Percentiles rank a stretch among this genome's conserved stretches.
These are phyloP conservation scores for Capsicum pubescens DNA, from an alignment of 257 asterid species.

Conservation along the genomic window DNA sequence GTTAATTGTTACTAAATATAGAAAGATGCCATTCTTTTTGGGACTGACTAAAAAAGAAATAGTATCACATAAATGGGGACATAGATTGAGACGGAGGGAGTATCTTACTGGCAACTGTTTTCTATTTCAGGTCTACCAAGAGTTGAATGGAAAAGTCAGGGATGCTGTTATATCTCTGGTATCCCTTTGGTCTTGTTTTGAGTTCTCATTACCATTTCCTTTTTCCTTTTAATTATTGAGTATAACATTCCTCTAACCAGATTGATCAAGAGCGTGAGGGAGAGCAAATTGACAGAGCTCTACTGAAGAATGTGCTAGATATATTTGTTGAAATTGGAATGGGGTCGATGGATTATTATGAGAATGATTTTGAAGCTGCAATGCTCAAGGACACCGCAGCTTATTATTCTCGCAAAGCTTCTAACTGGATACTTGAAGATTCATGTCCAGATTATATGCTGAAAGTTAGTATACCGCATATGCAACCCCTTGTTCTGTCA, in stretches of 20 bases:
- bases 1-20: neutral
- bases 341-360: conserved; percentile 90
- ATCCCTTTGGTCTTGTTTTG: conserved; percentile 35
- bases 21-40: neutral
- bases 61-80: neutral
- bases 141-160: conserved; percentile 78
- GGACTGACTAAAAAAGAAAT: neutral
- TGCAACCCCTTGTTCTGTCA: conserved; percentile 16
- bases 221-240: conserved; percentile 16
- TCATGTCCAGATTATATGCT: conserved; percentile 98
- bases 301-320: conserved; percentile 86
- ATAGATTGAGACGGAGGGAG: neutral
- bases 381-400: conserved; percentile 88
- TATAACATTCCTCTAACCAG: conserved; percentile 43
- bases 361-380: conserved; percentile 85
- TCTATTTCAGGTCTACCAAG: conserved; percentile 77
- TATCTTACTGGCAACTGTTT: conserved; percentile 20
- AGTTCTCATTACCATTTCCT: neutral
- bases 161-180: conserved; percentile 97
- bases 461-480: conserved; percentile 54
- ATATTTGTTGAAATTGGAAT: conserved; percentile 97
- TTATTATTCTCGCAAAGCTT: conserved; percentile 96
- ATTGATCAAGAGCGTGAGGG: conserved; percentile 99
- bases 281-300: conserved; percentile 93
- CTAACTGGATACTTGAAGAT: conserved; percentile 96